phyloP scores from a whole-genome alignment of 805 yeast genomes.

The Komagataella phaffii region DNA sequence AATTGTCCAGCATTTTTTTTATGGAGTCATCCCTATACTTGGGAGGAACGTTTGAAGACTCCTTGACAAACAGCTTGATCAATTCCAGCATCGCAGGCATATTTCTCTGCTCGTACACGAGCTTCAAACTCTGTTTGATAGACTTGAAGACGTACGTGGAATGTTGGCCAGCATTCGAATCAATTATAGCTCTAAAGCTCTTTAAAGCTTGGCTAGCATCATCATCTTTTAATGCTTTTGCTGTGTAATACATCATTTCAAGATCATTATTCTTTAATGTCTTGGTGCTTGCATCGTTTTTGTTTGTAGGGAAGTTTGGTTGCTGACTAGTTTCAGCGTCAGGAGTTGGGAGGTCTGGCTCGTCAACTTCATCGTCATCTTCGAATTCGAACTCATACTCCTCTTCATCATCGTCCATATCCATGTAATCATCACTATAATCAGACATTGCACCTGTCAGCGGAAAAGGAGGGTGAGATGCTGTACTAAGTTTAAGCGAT shows the following conservation, averaged over 20 bases:
- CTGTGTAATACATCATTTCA: conserved; percentile 16
- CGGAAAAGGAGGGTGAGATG: background rate
- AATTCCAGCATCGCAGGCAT: conserved; percentile 5
- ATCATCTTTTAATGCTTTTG: conserved; percentile 19
- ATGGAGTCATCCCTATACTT: conserved; percentile 17
- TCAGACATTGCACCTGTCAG: conserved; percentile 15
- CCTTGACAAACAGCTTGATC: conserved; percentile 10
- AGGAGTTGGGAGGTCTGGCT: background rate
- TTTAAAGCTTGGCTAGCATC: conserved; percentile 11
- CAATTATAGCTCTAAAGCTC: conserved; percentile 10
- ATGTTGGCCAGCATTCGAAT: background rate
- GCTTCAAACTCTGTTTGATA: conserved; percentile 19
- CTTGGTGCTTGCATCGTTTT: background rate
- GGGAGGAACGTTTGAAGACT: conserved; percentile 7
- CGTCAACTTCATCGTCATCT: conserved; percentile 8
- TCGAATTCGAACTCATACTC: conserved; percentile 17
- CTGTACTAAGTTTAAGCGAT: background rate
- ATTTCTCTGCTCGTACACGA: conserved; percentile 9
- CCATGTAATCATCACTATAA: conserved; percentile 18
- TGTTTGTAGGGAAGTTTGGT: background rate
- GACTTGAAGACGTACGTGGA: conserved; percentile 17
- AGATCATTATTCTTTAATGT: conserved; percentile 5
- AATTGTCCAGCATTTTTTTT: conserved; percentile 14
- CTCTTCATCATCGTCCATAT: conserved; percentile 22
- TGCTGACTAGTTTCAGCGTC: background rate